These are phyloP conservation scores for Blechomonas ayalai DNA, from an alignment of 208 protist species.

Conservation along the genomic window DNA sequence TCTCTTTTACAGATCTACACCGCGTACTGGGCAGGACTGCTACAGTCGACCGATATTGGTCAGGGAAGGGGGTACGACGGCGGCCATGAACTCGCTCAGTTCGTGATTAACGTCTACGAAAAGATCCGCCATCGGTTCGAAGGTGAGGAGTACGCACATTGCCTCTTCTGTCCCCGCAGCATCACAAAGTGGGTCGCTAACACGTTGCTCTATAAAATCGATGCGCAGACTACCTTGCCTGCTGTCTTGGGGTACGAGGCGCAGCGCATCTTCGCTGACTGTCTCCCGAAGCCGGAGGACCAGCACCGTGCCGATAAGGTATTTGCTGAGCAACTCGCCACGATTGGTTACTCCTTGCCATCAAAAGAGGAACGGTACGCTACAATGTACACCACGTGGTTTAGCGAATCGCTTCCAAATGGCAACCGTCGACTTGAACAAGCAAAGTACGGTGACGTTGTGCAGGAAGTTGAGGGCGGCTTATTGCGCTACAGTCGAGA, in stretches of 20 bases:
- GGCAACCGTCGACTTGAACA: slow-evolving; percentile 43
- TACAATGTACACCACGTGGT: slow-evolving; percentile 87
- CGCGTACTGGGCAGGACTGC: slow-evolving; percentile 78
- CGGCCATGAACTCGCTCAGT: slow-evolving; percentile 79
- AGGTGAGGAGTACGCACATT: slow-evolving; percentile 93
- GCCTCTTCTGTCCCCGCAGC: slow-evolving; percentile 94
- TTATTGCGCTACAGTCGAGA: slow-evolving; percentile 94
- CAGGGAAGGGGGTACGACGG: slow-evolving; percentile 63
- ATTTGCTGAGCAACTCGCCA: slow-evolving; percentile 75
- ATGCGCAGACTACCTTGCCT: slow-evolving; percentile 79
- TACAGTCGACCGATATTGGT: slow-evolving; percentile 43
- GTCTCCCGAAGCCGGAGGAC: slow-evolving; percentile 81
- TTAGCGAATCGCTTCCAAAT: slow-evolving; percentile 26
- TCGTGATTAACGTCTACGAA: slow-evolving; percentile 93
- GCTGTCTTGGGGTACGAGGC: slow-evolving; percentile 92
- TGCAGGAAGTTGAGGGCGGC: slow-evolving; percentile 68
- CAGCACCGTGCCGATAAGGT: slow-evolving; percentile 52
- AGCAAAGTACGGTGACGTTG: slow-evolving; percentile 59
- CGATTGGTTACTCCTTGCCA: slow-evolving; percentile 75
- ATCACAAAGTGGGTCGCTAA: slow-evolving; percentile 92
- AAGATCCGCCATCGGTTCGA: slow-evolving; percentile 86
- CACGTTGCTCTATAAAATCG: slow-evolving; percentile 90
- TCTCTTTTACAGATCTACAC: slow-evolving; percentile 91
- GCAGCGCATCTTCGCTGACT: slow-evolving; percentile 91
- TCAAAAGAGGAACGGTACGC: slow-evolving; percentile 60